These are phyloP conservation scores for Tulasnella sp. DNA, from an alignment of 768 basidiomycete species.

Conservation along the genomic window DNA sequence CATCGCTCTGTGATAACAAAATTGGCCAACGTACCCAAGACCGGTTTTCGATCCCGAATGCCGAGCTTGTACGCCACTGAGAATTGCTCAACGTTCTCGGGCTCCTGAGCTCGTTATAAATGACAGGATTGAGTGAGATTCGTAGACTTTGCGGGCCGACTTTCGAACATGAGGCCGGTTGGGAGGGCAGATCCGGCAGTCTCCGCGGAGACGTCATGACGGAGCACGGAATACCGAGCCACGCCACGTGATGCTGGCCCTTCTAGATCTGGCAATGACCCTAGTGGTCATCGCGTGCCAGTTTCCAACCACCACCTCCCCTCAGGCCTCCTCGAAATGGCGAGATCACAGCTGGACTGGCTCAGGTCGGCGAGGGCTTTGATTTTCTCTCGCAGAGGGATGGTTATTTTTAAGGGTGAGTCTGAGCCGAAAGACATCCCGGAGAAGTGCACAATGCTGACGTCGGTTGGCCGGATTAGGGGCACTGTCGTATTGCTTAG, in stretches of 20 bases:
- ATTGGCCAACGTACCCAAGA: background rate
- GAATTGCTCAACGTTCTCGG: no score
- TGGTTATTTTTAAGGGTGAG: conserved; percentile 4
- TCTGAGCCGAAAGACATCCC: background rate
- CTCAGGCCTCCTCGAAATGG: background rate
- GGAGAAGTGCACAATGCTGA: background rate
- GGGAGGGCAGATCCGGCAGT: no score
- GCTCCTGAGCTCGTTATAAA: no score
- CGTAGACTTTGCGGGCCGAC: no score
- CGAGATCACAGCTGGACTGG: background rate
- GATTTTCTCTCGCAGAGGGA: background rate
- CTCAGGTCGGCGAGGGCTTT: background rate
- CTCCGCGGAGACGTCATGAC: background rate
- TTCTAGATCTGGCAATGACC: background rate
- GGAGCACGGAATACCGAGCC: background rate
- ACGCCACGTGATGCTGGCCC: background rate
- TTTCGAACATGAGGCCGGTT: no score
- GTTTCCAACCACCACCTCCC: background rate
- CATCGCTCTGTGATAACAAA: background rate
- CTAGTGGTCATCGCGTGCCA: background rate
- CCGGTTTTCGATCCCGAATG: no score
- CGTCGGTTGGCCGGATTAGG: conserved; percentile 10
- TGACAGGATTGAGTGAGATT: no score
- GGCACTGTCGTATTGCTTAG: conserved; percentile 21
- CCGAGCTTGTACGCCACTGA: no score